Evolutionary conservation across 768 basidiomycete species (phyloP), one percentile per base, ranked within the genome.

Genomic region (Inosperma sp.): DNA sequence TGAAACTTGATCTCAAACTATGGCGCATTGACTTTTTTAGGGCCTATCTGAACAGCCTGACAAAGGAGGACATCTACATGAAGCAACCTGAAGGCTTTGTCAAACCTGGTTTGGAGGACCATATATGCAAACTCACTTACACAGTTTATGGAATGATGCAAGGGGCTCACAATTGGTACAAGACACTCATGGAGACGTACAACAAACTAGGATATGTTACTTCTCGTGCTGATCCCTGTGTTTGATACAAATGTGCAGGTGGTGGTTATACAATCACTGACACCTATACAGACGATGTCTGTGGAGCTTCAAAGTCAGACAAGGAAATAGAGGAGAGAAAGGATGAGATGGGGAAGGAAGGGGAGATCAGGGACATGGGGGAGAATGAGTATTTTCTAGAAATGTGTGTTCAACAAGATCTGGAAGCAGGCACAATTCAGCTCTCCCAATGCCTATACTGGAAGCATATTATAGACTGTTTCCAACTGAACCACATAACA

Each of bases 401-500:
- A 13, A 39, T 39, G 37, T 22, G 17, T 9, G 37, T 39, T 41
- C 54, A 54, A n/a, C 3, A 49, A 0, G 64, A 68, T 33, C 23
- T 39, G n/a, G 14, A 8, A 31, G n/a, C n/a, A n/a, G n/a, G n/a
- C n/a, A n/a, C n/a, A n/a, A n/a, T n/a, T n/a, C n/a, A n/a, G n/a
- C n/a, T n/a, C n/a, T n/a, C n/a, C n/a, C n/a, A n/a, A n/a, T n/a
- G n/a, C n/a, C n/a, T n/a, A n/a, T n/a, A n/a, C n/a, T 31, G 30
- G 8, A n/a, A 31, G n/a, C 30, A 31, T n/a, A n/a, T 31, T 8
- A 8, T n/a, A 8, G n/a, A 31, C 30, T n/a, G 30, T 31, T 31
- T 31, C n/a, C 8, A 31, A 8, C 30, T 31, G 8, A 31, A 8
- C 8, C 8, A 31, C n/a, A 8, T 31, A 8, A 8, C 8, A 8